phyloP scores from a whole-genome alignment of 1,139 yeast species.

The Cylindricascospora bacillispora region DNA sequence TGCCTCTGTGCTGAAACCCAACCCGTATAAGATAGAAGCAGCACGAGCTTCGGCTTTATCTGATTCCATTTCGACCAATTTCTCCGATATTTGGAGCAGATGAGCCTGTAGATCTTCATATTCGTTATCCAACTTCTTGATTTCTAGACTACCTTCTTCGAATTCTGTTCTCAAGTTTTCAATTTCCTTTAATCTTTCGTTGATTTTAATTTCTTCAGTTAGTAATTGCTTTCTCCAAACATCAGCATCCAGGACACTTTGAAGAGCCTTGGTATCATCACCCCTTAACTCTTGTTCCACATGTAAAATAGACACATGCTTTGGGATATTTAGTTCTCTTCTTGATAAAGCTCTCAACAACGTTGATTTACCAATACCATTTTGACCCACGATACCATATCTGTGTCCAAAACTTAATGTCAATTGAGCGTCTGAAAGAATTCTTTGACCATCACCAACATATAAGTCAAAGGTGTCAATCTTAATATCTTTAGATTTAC shows the following conservation, averaged over 20 bases:
- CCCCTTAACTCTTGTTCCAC: constrained; percentile 97
- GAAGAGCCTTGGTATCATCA: constrained; percentile 80
- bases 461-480: constrained; percentile 85
- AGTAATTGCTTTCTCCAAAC: constrained; percentile 93
- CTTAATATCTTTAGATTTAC: constrained; percentile 90
- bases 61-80: constrained; percentile 82
- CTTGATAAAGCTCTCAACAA: constrained; percentile 79
- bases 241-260: constrained; percentile 94
- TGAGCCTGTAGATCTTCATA: constrained; percentile 73
- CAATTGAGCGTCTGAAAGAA: constrained; percentile 75
- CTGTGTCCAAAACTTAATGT: constrained; percentile 86
- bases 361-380: constrained; percentile 99
- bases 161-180: constrained; percentile 56
- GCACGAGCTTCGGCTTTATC: constrained; percentile 98
- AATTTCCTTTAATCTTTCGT: constrained; percentile 62
- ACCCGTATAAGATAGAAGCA: constrained; percentile 83
- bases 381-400: constrained; percentile 95
- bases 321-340: constrained; percentile 88
- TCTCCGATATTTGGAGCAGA: constrained; percentile 66
- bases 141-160: constrained; percentile 75
- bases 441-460: constrained; percentile 92
- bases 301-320: constrained; percentile 86
- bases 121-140: constrained; percentile 74
- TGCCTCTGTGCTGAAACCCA: constrained; percentile 84
- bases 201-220: constrained; percentile 61